Conservation (phyloP, 1,284 basidiomycete genomes). For the Trametes sp. region DNA sequence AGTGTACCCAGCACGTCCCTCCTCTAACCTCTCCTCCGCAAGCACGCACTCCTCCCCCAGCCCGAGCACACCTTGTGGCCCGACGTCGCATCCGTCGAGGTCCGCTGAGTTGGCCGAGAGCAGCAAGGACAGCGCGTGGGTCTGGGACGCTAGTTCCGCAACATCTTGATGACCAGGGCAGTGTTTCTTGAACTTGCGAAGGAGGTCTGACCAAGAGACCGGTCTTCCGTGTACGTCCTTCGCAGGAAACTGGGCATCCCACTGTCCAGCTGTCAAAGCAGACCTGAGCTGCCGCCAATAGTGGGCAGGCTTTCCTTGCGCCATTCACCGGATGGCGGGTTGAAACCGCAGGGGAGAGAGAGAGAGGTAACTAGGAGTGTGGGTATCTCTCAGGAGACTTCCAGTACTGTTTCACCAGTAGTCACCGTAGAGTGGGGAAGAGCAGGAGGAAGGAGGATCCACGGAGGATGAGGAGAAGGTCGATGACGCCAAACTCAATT, state of each 20-base stretch:
- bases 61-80: conserved; percentile 49
- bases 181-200: conserved; percentile 92
- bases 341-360: too few relatives aligned
- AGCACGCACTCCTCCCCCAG: conserved; percentile 65
- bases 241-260: conserved; percentile 67
- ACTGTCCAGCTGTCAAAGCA: conserved; percentile 72
- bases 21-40: conserved; percentile 59
- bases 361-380: too few relatives aligned
- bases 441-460: too few relatives aligned
- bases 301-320: conserved; percentile 67
- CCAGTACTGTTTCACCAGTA: too few relatives aligned
- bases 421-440: too few relatives aligned
- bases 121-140: conserved; percentile 67
- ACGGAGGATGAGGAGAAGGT: too few relatives aligned
- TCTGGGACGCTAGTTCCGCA: conserved; percentile 73
- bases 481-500: too few relatives aligned
- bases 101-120: conserved; percentile 53
- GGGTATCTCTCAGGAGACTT: too few relatives aligned
- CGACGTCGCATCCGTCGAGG: conserved; percentile 52
- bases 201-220: conserved; percentile 81
- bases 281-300: conserved; percentile 78
- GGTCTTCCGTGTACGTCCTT: conserved; percentile 63
- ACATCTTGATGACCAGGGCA: conserved; percentile 66
- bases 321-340: too few relatives aligned
- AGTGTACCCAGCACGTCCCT: conserved; percentile 60